Evolutionary conservation across 805 yeast genomes (phyloP), one percentile per base, ranked within the genome.

Genomic region (Lachancea waltii): DNA sequence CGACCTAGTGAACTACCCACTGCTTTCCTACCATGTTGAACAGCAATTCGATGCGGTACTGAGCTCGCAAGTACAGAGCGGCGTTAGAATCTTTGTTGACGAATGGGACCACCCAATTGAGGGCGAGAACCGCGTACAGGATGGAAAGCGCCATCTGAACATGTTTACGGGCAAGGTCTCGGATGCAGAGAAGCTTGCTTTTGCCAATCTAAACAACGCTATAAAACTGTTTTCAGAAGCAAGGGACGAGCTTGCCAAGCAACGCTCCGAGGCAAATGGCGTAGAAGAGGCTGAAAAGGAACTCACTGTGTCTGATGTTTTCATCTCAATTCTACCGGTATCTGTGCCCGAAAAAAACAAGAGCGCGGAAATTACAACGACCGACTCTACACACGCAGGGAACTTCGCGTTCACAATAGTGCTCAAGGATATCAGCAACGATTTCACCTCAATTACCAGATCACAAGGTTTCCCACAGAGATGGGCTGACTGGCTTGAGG

Each of bases 401-500:
- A 73, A 84, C 9, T 89, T 90, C 56, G 73, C 77, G 27, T 89
- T 92, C 58, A 75, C 85, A 7, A 68, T 87, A 24, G 73, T 85
- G 15, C 68, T 92, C 48, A 75, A 77, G 48, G 98, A 92, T 55
- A 75, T 78, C 30, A 78, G 82, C 26, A 90, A 92, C 62, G 73
- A 77, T 46, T 76, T 92, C 45, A 72, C 80, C 6, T 72, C 85
- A 31, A 70, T 77, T 20, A 79, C 85, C 35, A 79, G 81, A 49
- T 84, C 97, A 0, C 98, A 92, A 61, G 78, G 95, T 5, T 82
- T 86, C 68, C 97, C 98, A 8, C 57, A 75, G 32, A 79, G 76
- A 55, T 92, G 98, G 98, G 81, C 87, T 7, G 67, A 75, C n/a
- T 92, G 98, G 98, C 69, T 90, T n/a, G 61, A 56, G 40, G 54